phyloP scores from a whole-genome alignment of 768 basidiomycete species.

The Paxillus involutus region DNA sequence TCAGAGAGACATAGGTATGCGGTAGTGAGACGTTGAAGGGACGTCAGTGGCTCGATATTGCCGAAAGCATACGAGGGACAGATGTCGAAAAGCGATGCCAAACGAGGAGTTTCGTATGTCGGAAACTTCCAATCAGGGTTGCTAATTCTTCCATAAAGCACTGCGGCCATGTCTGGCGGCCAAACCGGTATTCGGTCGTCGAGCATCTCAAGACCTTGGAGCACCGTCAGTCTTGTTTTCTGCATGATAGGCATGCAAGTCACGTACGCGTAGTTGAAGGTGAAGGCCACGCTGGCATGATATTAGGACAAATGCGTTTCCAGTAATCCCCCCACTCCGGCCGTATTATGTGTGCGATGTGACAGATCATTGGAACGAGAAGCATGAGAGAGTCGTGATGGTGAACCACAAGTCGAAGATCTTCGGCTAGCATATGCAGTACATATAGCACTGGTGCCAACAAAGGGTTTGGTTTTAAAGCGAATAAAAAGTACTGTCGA shows the following conservation, averaged over 20 bases:
- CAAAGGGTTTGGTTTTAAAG: constrained; percentile 40
- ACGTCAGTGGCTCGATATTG: constrained; percentile 53
- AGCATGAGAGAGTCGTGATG: constrained; percentile 54
- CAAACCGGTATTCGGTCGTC: constrained; percentile 73
- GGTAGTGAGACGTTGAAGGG: constrained; percentile 51
- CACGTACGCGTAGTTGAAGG: constrained; percentile 33
- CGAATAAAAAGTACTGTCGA: constrained; percentile 22
- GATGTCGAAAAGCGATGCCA: constrained; percentile 48
- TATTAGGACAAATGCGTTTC: constrained; percentile 75
- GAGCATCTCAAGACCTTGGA: constrained; percentile 43
- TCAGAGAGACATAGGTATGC: constrained; percentile 65
- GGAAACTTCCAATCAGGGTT: constrained; percentile 71
- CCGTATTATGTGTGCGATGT: constrained; percentile 59
- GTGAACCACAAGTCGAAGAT: constrained; percentile 57
- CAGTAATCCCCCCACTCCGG: constrained; percentile 94
- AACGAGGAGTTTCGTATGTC: constrained; percentile 40
- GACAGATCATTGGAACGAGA: constrained; percentile 64
- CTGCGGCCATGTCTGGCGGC: constrained; percentile 75
- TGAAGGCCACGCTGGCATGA: constrained; percentile 59
- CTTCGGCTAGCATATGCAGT: constrained; percentile 78
- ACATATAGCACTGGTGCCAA: constrained; percentile 66
- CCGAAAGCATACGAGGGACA: constrained; percentile 64
- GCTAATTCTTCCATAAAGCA: constrained; percentile 56
- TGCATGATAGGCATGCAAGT: not conserved
- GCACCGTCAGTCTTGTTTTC: constrained; percentile 10